Base-by-base conservation (phyloP, 225 moss, liverwort and hornwort genomes). In the Straminergon stramineum region DNA sequence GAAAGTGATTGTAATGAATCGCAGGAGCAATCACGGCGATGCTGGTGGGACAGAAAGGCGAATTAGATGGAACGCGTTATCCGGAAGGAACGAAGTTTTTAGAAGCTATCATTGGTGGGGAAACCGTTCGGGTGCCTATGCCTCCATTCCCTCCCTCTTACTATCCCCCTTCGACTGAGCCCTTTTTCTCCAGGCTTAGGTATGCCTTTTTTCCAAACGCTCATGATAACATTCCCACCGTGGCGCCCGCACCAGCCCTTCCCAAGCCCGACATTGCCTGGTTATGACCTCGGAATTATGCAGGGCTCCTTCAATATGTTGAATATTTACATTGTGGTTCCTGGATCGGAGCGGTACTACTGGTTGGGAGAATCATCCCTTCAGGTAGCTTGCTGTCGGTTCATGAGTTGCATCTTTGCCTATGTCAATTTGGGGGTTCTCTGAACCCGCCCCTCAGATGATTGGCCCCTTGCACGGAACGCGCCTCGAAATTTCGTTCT, bases 141-240 rank as follows among this genome's bases (percentile, higher is more conserved):
- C 94, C 94, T 87, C 75, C 88, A 58, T 95, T 87, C 84, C 82
- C 92, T 80, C 89, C 94, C 26, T 53, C 86, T 53, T 92, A 91
- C 83, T 89, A 92, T 51, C 94, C 93, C 79, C 90, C 93, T 81
- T 68, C 94, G 21, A 93, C 90, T 43, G 96, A 95, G 90, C 88
- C 92, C 66, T 97, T 97, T 84, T 84, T 95, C 28, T 92, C 94
- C 22, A 93, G 96, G 85, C 93, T 97, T 73, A 94, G 91, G 65
- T 97, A 96, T 90, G 97, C 97, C 30, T 97, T 97, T 89, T 97
- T 96, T 57, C 97, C 97, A 79, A 88, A 77, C 82, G 48, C 71
- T 26, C 93, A 94, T 56, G 43, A 37, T 10, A 31, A 56, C n/a
- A 84, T 61, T 70, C 94, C 94, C 34, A 84, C 89, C n/a, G 94